Evolutionary conservation across 805 yeast species (phyloP), one percentile per base, ranked within the genome.

Genomic region (Spathaspora hagerdaliae): DNA sequence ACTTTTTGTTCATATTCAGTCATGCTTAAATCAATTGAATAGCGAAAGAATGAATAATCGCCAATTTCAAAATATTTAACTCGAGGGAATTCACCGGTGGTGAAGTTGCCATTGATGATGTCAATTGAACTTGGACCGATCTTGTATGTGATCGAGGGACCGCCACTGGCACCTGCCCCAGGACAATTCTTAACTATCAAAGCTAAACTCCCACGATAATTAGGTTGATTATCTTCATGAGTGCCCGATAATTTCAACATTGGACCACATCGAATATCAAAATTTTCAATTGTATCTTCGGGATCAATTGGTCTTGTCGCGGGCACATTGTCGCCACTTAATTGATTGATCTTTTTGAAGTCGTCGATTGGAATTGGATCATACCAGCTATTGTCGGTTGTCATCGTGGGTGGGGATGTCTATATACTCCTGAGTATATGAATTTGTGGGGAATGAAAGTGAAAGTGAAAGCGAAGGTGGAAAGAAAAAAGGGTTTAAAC

Each of bases 231-330:
- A 3, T 69, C 66, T 51, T 86, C 89, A 38, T 72, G 65, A 39
- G 85, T 78, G 6, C 85, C 90, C 47, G 81, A 66, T 40, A 84
- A 76, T 46, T 94, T 72, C 41, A 91, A 64, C 29, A 83, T 69
- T 0, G 98, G 98, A 1, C 98, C 98, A 59, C 87, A 82, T 41
- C 73, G 67, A 15, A 83, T 69, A 35, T 76, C 73, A n/a, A 73
- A 45, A 7, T 63, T 64, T 9, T 55, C 63, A 31, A 63, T 43
- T 12, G 58, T 56, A 13, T 36, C 50, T 36, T 35, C 43, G 14
- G 19, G 37, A 33, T 44, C 48, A 33, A 46, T 48, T 2, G 76
- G 76, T 38, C 58, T 50, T 29, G 51, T 44, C 12, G 56, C 56
- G 13, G 75, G 74, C 6, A 61, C 61, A 19, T 55, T 31, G 19